Evolutionary conservation across 352 stramenopile species (phyloP).

Genomic region (Phytopythium ostracodes): DNA sequence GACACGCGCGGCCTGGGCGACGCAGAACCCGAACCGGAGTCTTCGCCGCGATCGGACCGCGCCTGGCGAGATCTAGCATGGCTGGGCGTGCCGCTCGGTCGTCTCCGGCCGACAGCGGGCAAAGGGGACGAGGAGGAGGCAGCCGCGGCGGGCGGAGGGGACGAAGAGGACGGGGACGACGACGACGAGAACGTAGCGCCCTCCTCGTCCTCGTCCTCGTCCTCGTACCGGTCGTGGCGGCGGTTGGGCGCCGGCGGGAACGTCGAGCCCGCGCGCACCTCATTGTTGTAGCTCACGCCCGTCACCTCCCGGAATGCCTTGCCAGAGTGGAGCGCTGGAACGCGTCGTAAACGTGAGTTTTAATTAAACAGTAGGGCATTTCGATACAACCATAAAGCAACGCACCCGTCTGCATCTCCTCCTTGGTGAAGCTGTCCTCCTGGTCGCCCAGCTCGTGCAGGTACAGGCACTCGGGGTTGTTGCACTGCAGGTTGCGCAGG

Average conservation of each 20-base stretch:
- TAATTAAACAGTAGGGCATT: not conserved
- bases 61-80: not conserved
- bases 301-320: constrained; percentile 73
- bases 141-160: not conserved
- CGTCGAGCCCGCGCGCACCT: constrained; percentile 46
- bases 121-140: constrained; percentile 5
- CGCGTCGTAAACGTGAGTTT: too few species aligned
- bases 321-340: constrained; percentile 56
- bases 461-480: constrained; percentile 94
- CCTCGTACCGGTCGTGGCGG: constrained; percentile 2
- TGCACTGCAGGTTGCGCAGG: constrained; percentile 87
- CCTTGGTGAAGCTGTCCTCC: constrained; percentile 93
- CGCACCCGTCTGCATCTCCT: constrained; percentile 88
- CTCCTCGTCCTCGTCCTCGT: constrained; percentile 6
- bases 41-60: not conserved
- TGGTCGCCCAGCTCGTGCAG: constrained; percentile 91
- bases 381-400: not conserved
- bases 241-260: constrained; percentile 42
- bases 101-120: constrained; percentile 1
- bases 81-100: not conserved
- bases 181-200: constrained; percentile 6
- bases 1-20: not conserved
- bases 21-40: not conserved
- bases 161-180: not conserved
- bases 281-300: constrained; percentile 28